phyloP scores from a whole-genome alignment of 225 moss, liverwort and hornwort species.

The Polytrichum formosum region DNA sequence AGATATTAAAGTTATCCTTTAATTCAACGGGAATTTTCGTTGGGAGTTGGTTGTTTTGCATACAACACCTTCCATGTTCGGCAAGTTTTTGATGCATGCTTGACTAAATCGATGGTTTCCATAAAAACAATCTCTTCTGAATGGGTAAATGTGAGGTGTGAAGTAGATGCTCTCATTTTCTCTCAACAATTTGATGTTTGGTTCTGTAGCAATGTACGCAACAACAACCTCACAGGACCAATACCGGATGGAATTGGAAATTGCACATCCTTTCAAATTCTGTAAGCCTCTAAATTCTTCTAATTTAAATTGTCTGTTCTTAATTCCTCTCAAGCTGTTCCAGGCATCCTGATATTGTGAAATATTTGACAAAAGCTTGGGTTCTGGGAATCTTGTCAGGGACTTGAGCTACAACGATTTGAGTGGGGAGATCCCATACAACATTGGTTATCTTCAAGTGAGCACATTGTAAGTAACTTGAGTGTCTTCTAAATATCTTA shows the following conservation, averaged over 20 bases:
- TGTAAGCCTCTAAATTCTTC: conserved; percentile 23
- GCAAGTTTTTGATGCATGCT: too few species aligned
- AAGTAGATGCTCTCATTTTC: background rate
- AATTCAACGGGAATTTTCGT: too few species aligned
- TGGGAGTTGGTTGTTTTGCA: too few species aligned
- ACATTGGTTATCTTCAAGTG: conserved; percentile 63
- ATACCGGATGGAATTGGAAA: conserved; percentile 57
- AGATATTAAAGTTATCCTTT: too few species aligned
- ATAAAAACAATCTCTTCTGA: too few species aligned
- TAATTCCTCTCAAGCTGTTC: too few species aligned
- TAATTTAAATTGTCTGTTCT: background rate
- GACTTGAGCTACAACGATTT: conserved; percentile 55
- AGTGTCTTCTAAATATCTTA: too few species aligned
- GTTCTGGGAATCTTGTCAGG: conserved; percentile 14
- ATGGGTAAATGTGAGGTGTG: too few species aligned
- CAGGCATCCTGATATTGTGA: background rate
- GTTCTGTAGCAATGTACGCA: conserved; percentile 45
- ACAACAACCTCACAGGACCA: conserved; percentile 50
- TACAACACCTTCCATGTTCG: too few species aligned
- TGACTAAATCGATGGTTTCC: too few species aligned
- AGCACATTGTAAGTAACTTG: conserved; percentile 48
- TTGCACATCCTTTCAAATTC: conserved; percentile 56
- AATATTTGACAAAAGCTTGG: background rate
- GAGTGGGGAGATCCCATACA: conserved; percentile 54
- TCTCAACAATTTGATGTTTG: conserved; percentile 1